Evolutionary conservation across 192 early-diverging fungal species (phyloP).

Genomic region (Coemansia erecta): DNA sequence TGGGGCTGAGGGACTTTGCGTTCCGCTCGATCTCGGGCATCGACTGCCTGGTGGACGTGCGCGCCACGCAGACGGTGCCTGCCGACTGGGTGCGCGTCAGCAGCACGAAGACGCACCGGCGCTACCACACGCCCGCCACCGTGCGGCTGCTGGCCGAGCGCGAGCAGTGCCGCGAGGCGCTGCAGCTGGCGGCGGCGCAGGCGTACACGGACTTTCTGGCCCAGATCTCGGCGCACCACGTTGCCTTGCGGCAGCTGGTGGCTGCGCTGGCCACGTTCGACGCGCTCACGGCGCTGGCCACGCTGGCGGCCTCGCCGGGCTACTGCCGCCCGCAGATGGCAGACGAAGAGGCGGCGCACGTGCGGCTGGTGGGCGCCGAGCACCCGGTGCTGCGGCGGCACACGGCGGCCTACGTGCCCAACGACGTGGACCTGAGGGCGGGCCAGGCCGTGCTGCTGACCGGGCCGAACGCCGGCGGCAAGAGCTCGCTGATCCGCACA

Average conservation of each 20-base stretch:
- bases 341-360: slow-evolving; percentile 63
- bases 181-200: slow-evolving; percentile 61
- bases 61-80: slow-evolving; percentile 59
- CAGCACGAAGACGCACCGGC: slow-evolving; percentile 36
- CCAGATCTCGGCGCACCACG: slow-evolving; percentile 59
- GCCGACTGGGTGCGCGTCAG: slow-evolving; percentile 70
- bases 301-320: slow-evolving; percentile 85
- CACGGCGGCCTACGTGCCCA: slow-evolving; percentile 80
- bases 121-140: slow-evolving; percentile 46
- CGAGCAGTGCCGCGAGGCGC: slow-evolving; percentile 61
- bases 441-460: slow-evolving; percentile 82
- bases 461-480: slow-evolving; percentile 98
- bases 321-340: slow-evolving; percentile 82
- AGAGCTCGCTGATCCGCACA: slow-evolving; percentile 91
- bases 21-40: slow-evolving; percentile 67
- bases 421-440: slow-evolving; percentile 70
- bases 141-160: slow-evolving; percentile 60
- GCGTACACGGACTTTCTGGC: slow-evolving; percentile 65
- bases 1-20: slow-evolving; percentile 53
- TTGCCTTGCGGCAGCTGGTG: slow-evolving; percentile 62
- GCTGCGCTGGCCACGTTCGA: slow-evolving; percentile 62
- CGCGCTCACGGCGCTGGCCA: slow-evolving; percentile 61
- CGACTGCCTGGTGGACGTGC: slow-evolving; percentile 78
- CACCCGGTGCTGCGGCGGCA: slow-evolving; percentile 51
- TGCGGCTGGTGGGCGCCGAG: slow-evolving; percentile 82